Base-by-base conservation (phyloP, 2,329 filamentous ascomycete species). In the Botryotinia calthae region DNA sequence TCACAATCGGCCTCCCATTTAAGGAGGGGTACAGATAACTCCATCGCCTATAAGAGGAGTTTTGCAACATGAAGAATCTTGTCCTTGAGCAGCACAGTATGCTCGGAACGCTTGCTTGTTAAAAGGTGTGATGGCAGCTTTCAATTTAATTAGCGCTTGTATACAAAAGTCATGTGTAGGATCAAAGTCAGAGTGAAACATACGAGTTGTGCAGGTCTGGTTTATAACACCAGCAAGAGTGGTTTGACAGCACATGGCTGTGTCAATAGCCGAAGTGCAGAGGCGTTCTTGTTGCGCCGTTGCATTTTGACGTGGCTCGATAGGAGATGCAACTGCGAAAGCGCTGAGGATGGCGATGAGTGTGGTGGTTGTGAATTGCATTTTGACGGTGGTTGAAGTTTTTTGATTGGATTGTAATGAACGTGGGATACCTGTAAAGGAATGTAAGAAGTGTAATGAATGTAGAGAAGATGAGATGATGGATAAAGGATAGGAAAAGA, bases 161-260 rank as follows among this genome's bases (percentile, higher is more conserved):
- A 25, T 10, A 34, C 28, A 44, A 3, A 72, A n/a, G 25, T 51
- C 20, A n/a, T 20, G 18, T 40, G 63, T 25, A 20, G 16, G 34
- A 7, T 22, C 0, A 28, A 54, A 5, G 25, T 16, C n/a, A 54
- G 14, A 3, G n/a, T 54, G 7, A 56, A 31, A 83, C 87, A 77
- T 82, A 88, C 87, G 87, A 73, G 82, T 79, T n/a, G 77, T 81
- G 80, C 89, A 91, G 83, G 91, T 83, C 37, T 89, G 82, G 79
- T 88, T 82, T 3, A 85, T 87, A 73, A 90, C 75, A 74, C 87
- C 85, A 58, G 90, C 85, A 51, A 91, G 84, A 75, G 90, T 87
- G 37, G 88, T 89, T 25, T 88, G 86, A 78, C 89, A 91, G 84
- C 89, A 91, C 76, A 87, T 85, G 6, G 86, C 78, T 48, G 78